Evolutionary conservation across 2,329 filamentous ascomycete genomes (phyloP), one percentile per base, ranked within the genome.

Genomic region (Penicillium italicum): DNA sequence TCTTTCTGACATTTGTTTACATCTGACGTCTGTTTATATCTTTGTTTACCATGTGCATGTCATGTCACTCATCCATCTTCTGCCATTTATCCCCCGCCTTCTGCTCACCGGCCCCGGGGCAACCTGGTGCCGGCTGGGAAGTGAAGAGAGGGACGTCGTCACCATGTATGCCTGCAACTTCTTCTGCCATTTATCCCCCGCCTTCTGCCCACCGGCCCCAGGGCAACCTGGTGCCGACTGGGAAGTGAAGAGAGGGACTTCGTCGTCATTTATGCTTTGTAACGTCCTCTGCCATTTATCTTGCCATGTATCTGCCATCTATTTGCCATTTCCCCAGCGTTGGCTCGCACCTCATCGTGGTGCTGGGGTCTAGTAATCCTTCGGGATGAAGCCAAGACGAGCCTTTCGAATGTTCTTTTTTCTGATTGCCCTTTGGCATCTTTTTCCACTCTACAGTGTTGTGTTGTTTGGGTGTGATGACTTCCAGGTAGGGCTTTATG

Each of bases 311-410:
- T 30, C 1, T 37, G 36, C 36, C n/a, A 50, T 45, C 20, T 49
- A 34, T 30, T 1, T 38, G 36, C 36, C n/a, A 38, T 42, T 42
- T 28, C 56, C 49, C 49, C 37, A 43, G 44, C 43, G 40, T 43
- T 28, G 49, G 45, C 51, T 59, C 44, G 45, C 50, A 59, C 58
- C 58, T 61, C 50, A 56, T 31, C 56, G 59, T 48, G 59, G 50
- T 61, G 53, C 44, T 54, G 38, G 43, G 57, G 53, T 54, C 38
- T 18, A 57, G 53, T 57, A 60, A 26, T 59, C 40, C 26, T 46
- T 48, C 26, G 34, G 46, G 47, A 50, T 37, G 50, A 59, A 59
- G 55, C 46, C 28, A 59, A 57, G 57, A 51, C 40, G 47, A 57
- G 51, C 50, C 18, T 37, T 11, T 41, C 26, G 26, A 30, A 18